Base-by-base conservation (phyloP, 805 yeast genomes). In the Ogataea methylovora region DNA sequence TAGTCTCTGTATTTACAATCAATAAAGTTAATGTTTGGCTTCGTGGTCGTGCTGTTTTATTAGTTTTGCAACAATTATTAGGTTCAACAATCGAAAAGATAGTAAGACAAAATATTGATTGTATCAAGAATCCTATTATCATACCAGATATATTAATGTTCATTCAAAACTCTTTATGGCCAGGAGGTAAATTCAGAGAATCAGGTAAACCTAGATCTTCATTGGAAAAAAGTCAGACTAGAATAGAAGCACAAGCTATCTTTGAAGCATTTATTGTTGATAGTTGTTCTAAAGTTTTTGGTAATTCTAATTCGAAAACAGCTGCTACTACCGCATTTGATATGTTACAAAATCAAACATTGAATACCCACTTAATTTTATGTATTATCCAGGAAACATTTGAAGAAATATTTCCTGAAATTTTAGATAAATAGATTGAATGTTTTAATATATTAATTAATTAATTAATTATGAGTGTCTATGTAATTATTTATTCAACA, bases 41-140 rank as follows among this genome's bases (percentile, higher is more conserved):
- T 2, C 63, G 95, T 34, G 97, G 95, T 0, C 65, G 87, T 29
- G 95, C 96, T 0, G 65, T 86, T 8, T 68, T 87, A 25, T 76
- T 86, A 5, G 74, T 88, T 4, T 59, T 88, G 34, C 96, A 87
- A 54, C 95, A 86, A 52, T 56, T 88, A 1, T 66, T 88, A 25
- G 97, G 97, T 0, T 83, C 90, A 2, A 82, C 96, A 0, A 79
- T 60, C 33, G 96, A 88, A 49, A 79, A 76, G 49, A 73, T 71
- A 35, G 67, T 76, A 4, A 59, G 78, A 27, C 65, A 68, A 20
- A 60, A 60, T 38, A 54, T 73, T 22, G 60, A 63, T 25, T 47
- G 45, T 5, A n/a, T 60, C 4, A 59, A 63, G 25, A 61, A 64
- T 8, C 76, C 72, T 30, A 67, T 61, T 8, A 65, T 62, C 21